A percentile compares a stretch with the other conserved stretches of the same genome.
phyloP scores from a whole-genome alignment of 768 basidiomycete species.

The Tulasnella sp. region DNA sequence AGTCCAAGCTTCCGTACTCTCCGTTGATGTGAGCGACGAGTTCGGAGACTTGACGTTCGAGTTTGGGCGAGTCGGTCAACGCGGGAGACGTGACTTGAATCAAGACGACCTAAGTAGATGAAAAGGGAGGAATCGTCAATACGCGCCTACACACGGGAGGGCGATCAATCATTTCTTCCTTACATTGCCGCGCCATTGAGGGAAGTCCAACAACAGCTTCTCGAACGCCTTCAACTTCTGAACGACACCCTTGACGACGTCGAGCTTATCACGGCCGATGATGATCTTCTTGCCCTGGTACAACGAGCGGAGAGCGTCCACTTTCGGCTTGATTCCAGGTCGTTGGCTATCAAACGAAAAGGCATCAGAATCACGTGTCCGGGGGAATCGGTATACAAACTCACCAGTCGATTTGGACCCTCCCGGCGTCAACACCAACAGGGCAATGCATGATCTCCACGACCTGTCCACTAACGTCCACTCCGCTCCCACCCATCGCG shows the following conservation, averaged over 20 bases:
- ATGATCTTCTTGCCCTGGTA: constrained; percentile 99
- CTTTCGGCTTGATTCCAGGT: constrained; percentile 82
- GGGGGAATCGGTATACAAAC: no score
- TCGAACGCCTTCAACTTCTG: constrained; percentile 98
- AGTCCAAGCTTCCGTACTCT: constrained; percentile 87
- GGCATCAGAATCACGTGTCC: no score
- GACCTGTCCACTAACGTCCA: constrained; percentile 77
- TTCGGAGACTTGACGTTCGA: constrained; percentile 90
- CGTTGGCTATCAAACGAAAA: constrained; percentile 39
- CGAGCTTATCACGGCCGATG: constrained; percentile 92
- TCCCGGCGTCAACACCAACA: constrained; percentile 89
- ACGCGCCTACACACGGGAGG: no score
- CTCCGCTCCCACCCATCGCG: constrained; percentile 29
- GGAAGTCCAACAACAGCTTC: constrained; percentile 86
- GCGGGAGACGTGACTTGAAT: constrained; percentile 90
- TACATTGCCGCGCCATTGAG: constrained; percentile 89
- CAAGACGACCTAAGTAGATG: constrained; percentile 35
- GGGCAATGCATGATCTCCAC: constrained; percentile 83
- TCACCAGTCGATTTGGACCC: constrained; percentile 74
- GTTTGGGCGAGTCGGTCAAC: constrained; percentile 82
- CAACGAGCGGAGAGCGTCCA: constrained; percentile 69
- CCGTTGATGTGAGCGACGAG: constrained; percentile 93
- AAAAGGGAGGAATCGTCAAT: no score
- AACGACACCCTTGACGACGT: constrained; percentile 95
- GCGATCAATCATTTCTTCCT: no score